Conservation (phyloP, 2,329 filamentous ascomycete species). For the Penicillium concentricum region DNA sequence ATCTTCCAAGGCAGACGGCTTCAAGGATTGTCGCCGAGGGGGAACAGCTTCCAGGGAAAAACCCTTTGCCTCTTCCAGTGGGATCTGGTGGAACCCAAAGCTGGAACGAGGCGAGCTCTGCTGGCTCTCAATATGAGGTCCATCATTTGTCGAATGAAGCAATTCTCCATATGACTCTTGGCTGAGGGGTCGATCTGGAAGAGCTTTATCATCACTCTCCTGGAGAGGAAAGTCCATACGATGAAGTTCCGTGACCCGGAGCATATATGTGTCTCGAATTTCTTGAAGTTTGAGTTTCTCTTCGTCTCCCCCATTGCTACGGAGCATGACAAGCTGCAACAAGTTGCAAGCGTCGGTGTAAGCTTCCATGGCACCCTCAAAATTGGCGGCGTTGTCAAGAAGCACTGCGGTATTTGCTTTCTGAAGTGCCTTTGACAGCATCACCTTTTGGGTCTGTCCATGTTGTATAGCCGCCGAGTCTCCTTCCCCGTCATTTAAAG, state of each 20-base stretch:
- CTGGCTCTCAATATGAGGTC: conserved; percentile 19
- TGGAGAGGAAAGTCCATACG: conserved; percentile 60
- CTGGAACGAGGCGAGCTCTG: conserved; percentile 52
- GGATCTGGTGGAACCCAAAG: conserved; percentile 35
- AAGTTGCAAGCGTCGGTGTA: conserved; percentile 89
- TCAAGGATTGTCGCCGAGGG: conserved; percentile 40
- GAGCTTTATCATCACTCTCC: conserved; percentile 63
- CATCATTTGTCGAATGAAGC: conserved; percentile 35
- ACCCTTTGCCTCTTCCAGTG: conserved; percentile 26
- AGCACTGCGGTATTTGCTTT: conserved; percentile 96
- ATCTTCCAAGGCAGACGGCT: conserved; percentile 36
- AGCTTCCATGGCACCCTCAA: conserved; percentile 83
- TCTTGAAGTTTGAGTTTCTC: conserved; percentile 79
- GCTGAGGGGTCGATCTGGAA: conserved; percentile 70
- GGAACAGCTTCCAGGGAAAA: conserved; percentile 34
- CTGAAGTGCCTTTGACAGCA: conserved; percentile 92
- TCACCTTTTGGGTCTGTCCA: conserved; percentile 79
- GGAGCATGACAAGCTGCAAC: conserved; percentile 80
- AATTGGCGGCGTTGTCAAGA: conserved; percentile 93
- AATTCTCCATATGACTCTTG: conserved; percentile 52
- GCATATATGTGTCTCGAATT: conserved; percentile 88
- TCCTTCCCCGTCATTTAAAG: conserved; percentile 26
- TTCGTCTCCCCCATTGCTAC: conserved; percentile 82
- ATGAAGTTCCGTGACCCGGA: conserved; percentile 81
- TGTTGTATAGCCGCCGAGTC: conserved; percentile 37